A percentile compares a stretch with the other conserved stretches of the same genome.
Conservation (phyloP, 208 protist genomes). For the Acanthamoeba castellanii region DNA sequence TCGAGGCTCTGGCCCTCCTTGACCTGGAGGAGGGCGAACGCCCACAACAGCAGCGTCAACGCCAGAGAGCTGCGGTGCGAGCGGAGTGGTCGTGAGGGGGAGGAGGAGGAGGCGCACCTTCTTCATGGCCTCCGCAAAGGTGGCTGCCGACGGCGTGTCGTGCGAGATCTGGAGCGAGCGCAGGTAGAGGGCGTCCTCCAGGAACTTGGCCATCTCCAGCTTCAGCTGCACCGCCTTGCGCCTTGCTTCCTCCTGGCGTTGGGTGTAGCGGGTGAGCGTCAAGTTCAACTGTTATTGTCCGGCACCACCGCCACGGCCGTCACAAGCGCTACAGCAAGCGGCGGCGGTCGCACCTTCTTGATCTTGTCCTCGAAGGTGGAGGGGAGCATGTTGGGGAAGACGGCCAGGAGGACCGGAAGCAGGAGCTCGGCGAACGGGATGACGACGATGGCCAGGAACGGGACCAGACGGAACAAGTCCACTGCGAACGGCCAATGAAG, state of each 20-base stretch:
- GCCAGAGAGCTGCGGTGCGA: too few species aligned
- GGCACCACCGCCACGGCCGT: background rate
- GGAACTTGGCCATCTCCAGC: constrained; percentile 83
- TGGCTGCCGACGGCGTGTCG: constrained; percentile 59
- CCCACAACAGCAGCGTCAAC: too few species aligned
- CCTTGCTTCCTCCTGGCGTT: constrained; percentile 70
- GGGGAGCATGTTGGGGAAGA: constrained; percentile 98
- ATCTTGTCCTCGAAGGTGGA: constrained; percentile 94
- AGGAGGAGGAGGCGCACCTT: constrained; percentile 16
- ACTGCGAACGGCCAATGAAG: constrained; percentile 39
- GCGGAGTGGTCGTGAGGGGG: too few species aligned
- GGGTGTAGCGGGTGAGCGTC: too few species aligned
- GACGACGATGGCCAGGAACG: constrained; percentile 97
- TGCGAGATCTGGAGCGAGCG: constrained; percentile 66
- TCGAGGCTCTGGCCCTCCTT: constrained; percentile 77
- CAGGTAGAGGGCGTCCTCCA: constrained; percentile 81
- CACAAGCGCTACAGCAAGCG: background rate
- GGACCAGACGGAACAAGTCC: constrained; percentile 96
- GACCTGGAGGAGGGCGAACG: constrained; percentile 3
- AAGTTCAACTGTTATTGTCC: background rate
- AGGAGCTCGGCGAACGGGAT: constrained; percentile 97
- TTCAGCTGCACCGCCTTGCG: constrained; percentile 73
- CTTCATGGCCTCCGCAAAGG: constrained; percentile 82
- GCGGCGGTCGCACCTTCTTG: constrained; percentile 69
- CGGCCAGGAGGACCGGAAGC: constrained; percentile 95